These are phyloP conservation scores for Camelina sativa DNA, from an alignment of 345 rosid species.

Conservation along the genomic window DNA sequence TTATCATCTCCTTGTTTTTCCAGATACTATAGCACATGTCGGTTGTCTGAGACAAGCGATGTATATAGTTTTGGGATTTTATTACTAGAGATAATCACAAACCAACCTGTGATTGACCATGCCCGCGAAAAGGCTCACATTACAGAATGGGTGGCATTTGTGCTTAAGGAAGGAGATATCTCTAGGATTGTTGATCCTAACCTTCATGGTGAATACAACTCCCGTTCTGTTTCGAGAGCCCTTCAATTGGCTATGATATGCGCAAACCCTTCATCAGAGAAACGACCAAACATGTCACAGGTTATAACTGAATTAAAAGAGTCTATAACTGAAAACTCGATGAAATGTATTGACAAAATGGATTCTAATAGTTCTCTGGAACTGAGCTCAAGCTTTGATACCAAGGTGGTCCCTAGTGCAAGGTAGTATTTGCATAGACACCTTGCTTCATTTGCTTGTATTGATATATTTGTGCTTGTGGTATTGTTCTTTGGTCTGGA, in stretches of 20 bases:
- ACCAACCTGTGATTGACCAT: conserved; percentile 41
- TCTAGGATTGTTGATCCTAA: conserved; percentile 50
- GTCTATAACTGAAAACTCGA: conserved; percentile 16
- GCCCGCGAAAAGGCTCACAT: conserved; percentile 35
- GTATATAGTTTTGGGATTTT: conserved; percentile 59
- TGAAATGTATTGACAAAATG: not conserved
- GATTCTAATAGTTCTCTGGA: not conserved
- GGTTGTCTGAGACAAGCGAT: conserved; percentile 50
- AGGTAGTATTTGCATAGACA: conserved; percentile 11
- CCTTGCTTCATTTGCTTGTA: not conserved
- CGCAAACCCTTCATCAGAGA: conserved; percentile 26
- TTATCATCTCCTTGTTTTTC: not conserved
- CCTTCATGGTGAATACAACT: conserved; percentile 41
- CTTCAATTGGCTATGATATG: conserved; percentile 55
- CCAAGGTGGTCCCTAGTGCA: conserved; percentile 3
- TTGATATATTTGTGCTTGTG: not conserved
- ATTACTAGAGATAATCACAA: conserved; percentile 53
- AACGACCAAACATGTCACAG: conserved; percentile 49
- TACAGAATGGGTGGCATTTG: conserved; percentile 41
- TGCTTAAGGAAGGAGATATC: conserved; percentile 47
- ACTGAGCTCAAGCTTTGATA: not conserved
- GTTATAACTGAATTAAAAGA: conserved; percentile 44
- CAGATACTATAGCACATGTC: conserved; percentile 39
- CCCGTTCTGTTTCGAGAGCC: conserved; percentile 47
- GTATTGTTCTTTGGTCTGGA: not conserved